Conservation (phyloP, 73 alveolate species). For the Tetrahymena thermophila region DNA sequence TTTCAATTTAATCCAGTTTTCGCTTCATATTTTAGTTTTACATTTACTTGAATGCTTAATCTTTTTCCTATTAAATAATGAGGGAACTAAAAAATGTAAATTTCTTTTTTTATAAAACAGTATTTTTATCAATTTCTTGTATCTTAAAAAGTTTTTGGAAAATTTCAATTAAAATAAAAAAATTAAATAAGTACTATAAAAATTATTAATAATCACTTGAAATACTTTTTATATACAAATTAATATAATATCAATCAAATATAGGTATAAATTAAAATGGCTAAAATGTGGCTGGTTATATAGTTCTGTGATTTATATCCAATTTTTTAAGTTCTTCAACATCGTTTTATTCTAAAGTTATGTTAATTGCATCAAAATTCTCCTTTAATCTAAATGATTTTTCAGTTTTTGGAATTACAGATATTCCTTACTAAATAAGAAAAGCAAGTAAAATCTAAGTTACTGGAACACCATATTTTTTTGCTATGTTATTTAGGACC, state of each 20-base stretch:
- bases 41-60: background rate
- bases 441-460: conserved; percentile 66
- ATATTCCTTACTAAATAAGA: conserved; percentile 52
- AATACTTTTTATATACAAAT: background rate
- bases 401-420: conserved; percentile 69
- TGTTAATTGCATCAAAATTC: conserved; percentile 22
- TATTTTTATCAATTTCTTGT: background rate
- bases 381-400: conserved; percentile 58
- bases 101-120: background rate
- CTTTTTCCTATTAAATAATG: background rate
- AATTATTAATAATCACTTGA: no score
- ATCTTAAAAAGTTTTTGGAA: background rate
- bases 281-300: background rate
- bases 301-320: background rate
- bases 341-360: background rate
- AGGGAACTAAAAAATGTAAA: background rate
- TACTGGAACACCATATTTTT: conserved; percentile 55
- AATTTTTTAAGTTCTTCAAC: background rate
- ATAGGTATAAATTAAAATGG: background rate
- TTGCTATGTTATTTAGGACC: conserved; percentile 41
- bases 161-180: no score
- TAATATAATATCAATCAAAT: background rate
- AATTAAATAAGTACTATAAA: no score
- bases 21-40: background rate
- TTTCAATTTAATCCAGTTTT: background rate